These are phyloP conservation scores for Ustilago nuda DNA, from an alignment of 1,284 basidiomycete species.

Conservation along the genomic window DNA sequence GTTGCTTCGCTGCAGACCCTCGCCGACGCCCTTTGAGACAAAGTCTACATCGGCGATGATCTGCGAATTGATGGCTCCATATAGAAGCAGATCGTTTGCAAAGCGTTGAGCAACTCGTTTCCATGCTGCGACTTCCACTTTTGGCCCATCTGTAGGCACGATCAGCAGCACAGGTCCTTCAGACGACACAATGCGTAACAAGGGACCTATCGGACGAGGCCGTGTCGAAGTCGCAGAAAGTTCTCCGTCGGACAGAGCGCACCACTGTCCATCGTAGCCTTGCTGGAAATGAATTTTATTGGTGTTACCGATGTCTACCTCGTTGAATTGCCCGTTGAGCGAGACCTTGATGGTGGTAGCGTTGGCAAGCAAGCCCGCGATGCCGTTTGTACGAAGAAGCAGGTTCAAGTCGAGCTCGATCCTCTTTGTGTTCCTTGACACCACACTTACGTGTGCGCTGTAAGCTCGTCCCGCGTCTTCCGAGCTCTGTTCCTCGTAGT, in stretches of 20 bases:
- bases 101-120: conserved; percentile 29
- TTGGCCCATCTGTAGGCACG: conserved; percentile 18
- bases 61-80: conserved; percentile 43
- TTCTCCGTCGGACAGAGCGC: not conserved
- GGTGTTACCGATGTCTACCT: not conserved
- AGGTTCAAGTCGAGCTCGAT: conserved; percentile 22
- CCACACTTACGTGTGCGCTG: not conserved
- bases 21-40: not conserved
- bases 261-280: conserved; percentile 4
- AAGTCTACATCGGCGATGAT: conserved; percentile 39
- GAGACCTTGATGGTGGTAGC: conserved; percentile 3
- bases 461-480: not conserved
- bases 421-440: conserved; percentile 6
- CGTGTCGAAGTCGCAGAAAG: not conserved
- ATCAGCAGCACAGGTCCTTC: conserved; percentile 41
- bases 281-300: conserved; percentile 8
- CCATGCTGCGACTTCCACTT: conserved; percentile 17
- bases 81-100: conserved; percentile 41
- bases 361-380: not conserved
- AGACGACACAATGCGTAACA: conserved; percentile 35
- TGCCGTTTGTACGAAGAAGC: conserved; percentile 7
- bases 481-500: not conserved
- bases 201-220: conserved; percentile 37
- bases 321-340: conserved; percentile 2
- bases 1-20: conserved; percentile 22